phyloP scores from a whole-genome alignment of 2,329 filamentous ascomycete species.

The Fusarium duplospermum region DNA sequence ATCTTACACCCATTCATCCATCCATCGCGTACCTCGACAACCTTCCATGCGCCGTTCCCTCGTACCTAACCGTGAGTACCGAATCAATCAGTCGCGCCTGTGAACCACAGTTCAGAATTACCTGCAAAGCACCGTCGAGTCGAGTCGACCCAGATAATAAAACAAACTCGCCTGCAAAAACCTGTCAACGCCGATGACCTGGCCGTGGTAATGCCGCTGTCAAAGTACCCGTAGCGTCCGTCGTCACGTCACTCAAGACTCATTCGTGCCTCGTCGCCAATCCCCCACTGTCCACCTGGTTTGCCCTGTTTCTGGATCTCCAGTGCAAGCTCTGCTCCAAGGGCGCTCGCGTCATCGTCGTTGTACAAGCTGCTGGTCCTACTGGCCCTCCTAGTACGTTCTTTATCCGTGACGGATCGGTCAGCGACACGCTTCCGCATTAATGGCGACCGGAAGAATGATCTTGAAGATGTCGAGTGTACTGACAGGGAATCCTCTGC shows the following conservation, averaged over 20 bases:
- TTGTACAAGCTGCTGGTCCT: constrained; percentile 57
- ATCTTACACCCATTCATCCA: constrained; percentile 16
- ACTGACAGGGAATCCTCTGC: constrained; percentile 59
- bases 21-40: background rate
- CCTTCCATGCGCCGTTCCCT: constrained; percentile 21
- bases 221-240: background rate
- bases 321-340: constrained; percentile 60
- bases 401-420: constrained; percentile 48
- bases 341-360: constrained; percentile 54
- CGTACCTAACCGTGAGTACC: constrained; percentile 1
- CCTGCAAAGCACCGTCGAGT: background rate
- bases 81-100: constrained; percentile 1
- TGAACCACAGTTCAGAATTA: background rate
- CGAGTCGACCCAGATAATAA: background rate
- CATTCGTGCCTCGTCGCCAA: constrained; percentile 88
- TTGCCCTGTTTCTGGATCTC: constrained; percentile 64
- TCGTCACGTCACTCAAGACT: constrained; percentile 68
- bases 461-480: constrained; percentile 61
- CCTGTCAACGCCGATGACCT: constrained; percentile 53
- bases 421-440: constrained; percentile 56
- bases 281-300: constrained; percentile 76
- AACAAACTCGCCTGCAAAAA: constrained; percentile 1
- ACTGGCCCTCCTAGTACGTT: constrained; percentile 55
- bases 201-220: constrained; percentile 16
- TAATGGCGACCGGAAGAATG: constrained; percentile 56